Conservation (phyloP, 805 yeast species). For the Saturnispora gosingensis region DNA sequence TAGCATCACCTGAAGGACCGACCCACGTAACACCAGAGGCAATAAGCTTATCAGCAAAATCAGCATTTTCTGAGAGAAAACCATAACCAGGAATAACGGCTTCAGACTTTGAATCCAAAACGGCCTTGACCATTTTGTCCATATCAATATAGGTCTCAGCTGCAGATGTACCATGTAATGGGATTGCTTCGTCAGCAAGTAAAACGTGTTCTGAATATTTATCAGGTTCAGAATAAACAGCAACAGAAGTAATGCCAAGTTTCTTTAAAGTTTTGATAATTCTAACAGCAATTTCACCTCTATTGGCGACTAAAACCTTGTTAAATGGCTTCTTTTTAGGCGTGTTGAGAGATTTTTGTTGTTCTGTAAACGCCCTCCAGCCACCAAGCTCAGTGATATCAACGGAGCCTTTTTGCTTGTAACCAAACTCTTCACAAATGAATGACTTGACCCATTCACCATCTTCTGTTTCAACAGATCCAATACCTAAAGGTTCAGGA, state of each 20-base stretch:
- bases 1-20: slow-evolving; percentile 95
- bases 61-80: slow-evolving; percentile 92
- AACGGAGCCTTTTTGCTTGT: slow-evolving; percentile 55
- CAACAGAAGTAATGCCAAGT: slow-evolving; percentile 68
- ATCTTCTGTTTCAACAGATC: slow-evolving; percentile 71
- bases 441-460: slow-evolving; percentile 89
- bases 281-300: slow-evolving; percentile 97
- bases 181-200: slow-evolving; percentile 72
- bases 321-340: slow-evolving; percentile 52
- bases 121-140: slow-evolving; percentile 80
- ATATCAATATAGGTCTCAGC: slow-evolving; percentile 84
- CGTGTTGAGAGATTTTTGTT: slow-evolving; percentile 17
- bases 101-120: slow-evolving; percentile 73
- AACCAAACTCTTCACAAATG: slow-evolving; percentile 89
- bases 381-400: slow-evolving; percentile 88
- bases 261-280: slow-evolving; percentile 82
- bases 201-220: slow-evolving; percentile 79
- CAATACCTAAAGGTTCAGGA: slow-evolving; percentile 93
- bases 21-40: slow-evolving; percentile 81
- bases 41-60: slow-evolving; percentile 81
- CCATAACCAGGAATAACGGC: slow-evolving; percentile 99
- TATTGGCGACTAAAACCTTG: slow-evolving; percentile 86
- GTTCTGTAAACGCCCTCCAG: slow-evolving; percentile 58
- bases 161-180: slow-evolving; percentile 73
- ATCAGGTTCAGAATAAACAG: slow-evolving; percentile 88